Evolutionary conservation across 140 eudicot genomes (phyloP).

Genomic region (Stevia rebaudiana): DNA sequence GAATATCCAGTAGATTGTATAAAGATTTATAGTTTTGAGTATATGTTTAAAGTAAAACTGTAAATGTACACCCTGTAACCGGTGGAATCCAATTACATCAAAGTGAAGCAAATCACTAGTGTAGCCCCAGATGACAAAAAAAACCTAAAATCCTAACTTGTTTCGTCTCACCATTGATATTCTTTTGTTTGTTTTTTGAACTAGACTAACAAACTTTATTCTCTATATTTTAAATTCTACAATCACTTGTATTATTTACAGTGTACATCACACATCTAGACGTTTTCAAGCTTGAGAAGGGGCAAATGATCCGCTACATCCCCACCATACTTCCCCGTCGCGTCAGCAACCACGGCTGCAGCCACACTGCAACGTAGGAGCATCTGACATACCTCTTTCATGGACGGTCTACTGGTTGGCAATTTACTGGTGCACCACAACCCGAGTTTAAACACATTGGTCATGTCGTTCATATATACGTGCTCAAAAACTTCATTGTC

Average conservation of each 20-base stretch:
- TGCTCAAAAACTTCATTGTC: conserved; percentile 46
- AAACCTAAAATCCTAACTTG: too few species aligned
- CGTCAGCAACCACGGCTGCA: background rate
- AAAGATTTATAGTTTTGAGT: too few species aligned
- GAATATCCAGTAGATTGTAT: too few species aligned
- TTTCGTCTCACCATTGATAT: too few species aligned
- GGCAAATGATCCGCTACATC: conserved; percentile 45
- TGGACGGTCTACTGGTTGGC: conserved; percentile 65
- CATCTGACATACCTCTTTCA: conserved; percentile 60
- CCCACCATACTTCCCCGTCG: conserved; percentile 16
- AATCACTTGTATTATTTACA: conserved; percentile 1
- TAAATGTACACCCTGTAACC: too few species aligned
- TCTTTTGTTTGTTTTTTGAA: too few species aligned
- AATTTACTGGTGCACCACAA: conserved; percentile 56
- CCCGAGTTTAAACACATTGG: conserved; percentile 57
- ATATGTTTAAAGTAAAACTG: too few species aligned
- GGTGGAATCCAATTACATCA: too few species aligned
- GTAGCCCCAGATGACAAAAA: too few species aligned
- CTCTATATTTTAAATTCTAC: background rate
- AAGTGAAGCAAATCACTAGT: too few species aligned
- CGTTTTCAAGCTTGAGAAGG: conserved; percentile 42
- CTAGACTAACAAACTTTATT: too few species aligned
- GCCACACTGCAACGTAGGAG: conserved; percentile 35
- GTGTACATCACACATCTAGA: background rate
- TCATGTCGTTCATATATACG: conserved; percentile 46